Evolutionary conservation across 345 rosid species (phyloP), one percentile per base, ranked within the genome.

Genomic region (Sonneratia caseolaris): DNA sequence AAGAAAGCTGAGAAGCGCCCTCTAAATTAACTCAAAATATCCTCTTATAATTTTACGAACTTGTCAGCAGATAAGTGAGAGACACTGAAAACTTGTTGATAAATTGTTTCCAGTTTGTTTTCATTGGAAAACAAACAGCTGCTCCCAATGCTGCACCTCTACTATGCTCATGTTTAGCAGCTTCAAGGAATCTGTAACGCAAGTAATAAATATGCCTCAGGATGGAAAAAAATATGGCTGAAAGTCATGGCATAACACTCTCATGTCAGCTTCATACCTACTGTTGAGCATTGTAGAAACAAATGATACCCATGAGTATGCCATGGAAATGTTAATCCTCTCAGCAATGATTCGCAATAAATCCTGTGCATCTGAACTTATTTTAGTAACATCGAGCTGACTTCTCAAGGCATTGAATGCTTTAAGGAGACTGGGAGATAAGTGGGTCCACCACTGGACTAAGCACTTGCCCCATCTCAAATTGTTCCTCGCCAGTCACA

Each of bases 291-390:
- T 62, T 27, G 5, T 80, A 79, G 53, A 84, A 78, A 55, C 45
- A 70, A 71, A 78, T 47, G 45, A 78, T 80, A 36, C 76, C 61
- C 1, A 66, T 24, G 21, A 78, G 76, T 62, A 85, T 77, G 75
- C 86, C 82, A 75, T 85, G 10, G 57, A 78, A 82, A n/a, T 88
- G 73, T 91, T 95, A 14, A 91, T 83, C 74, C 91, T 92, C 14
- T 87, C 88, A 0, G 95, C 95, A 3, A 84, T 80, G 69, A 84
- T 86, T 74, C 95, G 84, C 95, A 92, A 89, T 77, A 91, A 91
- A 82, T 89, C 97, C 71, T 85, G 86, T 19, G 74, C 56, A 72
- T 91, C 86, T 69, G 87, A 87, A 73, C 70, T 79, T 21, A 35
- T 68, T 73, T 72, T 75, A 18, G 83, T 78, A 71, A 74, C 72